Evolutionary conservation across 257 asterid genomes (phyloP).

Genomic region (Schizonepeta tenuifolia): DNA sequence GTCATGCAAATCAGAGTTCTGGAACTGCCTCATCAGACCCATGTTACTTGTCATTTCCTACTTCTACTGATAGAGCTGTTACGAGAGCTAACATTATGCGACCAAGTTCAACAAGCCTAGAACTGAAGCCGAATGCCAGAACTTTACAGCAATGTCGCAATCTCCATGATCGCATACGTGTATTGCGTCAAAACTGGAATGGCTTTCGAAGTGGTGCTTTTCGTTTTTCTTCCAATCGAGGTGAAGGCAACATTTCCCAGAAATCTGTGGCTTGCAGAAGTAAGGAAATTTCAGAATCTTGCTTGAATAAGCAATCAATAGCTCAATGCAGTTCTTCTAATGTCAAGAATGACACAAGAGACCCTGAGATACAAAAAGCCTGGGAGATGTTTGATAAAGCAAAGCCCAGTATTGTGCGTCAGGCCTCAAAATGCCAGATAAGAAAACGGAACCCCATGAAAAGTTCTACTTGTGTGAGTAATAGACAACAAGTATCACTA

Average conservation of each 20-base stretch:
- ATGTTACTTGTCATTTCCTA: conserved; percentile 23
- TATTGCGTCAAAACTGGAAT: conserved; percentile 67
- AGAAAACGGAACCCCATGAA: conserved; percentile 31
- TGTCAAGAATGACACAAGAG: conserved; percentile 24
- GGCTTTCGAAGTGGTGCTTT: conserved; percentile 54
- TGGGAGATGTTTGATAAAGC: conserved; percentile 78
- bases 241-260: conserved; percentile 32
- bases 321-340: conserved; percentile 39
- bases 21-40: conserved; percentile 32
- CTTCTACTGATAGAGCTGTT: conserved; percentile 27
- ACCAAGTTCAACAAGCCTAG: conserved; percentile 36
- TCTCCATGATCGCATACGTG: conserved; percentile 56
- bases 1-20: conserved; percentile 32
- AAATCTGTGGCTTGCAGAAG: conserved; percentile 29
- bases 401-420: conserved; percentile 38
- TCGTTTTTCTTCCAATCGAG: conserved; percentile 46
- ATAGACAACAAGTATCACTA: conserved; percentile 30
- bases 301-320: conserved; percentile 34
- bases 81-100: conserved; percentile 11
- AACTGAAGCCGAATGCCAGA: conserved; percentile 45
- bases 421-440: conserved; percentile 34
- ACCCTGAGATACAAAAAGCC: conserved; percentile 56
- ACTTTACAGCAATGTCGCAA: conserved; percentile 56
- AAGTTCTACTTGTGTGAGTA: conserved; percentile 29
- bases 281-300: conserved; percentile 32